Evolutionary conservation across 495 filamentous ascomycete genomes (phyloP).

Genomic region (Penicillium daleae): DNA sequence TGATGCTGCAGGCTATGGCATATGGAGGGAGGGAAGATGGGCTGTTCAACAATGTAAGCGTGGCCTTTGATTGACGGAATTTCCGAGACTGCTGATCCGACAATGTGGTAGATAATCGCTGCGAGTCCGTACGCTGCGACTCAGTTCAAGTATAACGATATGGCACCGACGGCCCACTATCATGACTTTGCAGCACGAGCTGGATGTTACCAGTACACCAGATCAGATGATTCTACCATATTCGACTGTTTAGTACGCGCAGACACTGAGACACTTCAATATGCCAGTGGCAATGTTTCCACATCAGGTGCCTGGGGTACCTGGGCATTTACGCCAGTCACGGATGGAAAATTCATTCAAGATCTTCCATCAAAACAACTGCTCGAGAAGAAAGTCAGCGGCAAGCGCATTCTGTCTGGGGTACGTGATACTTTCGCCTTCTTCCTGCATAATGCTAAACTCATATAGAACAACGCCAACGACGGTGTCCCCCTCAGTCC

Average conservation of each 20-base stretch:
- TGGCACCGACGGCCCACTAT: background rate
- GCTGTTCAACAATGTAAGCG: background rate
- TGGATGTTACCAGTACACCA: background rate
- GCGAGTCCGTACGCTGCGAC: background rate
- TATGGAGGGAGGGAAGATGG: background rate
- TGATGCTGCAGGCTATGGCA: background rate
- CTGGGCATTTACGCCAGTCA: background rate
- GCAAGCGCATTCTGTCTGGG: background rate
- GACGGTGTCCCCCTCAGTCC: background rate
- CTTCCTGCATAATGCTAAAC: too few species aligned
- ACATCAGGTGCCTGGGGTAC: background rate
- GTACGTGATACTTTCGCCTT: too few species aligned
- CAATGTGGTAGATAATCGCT: background rate
- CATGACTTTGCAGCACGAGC: background rate
- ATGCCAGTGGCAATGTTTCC: background rate
- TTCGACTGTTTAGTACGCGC: background rate
- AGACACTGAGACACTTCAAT: background rate
- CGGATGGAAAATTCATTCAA: background rate
- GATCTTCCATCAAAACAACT: background rate
- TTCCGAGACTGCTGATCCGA: background rate
- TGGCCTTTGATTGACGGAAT: background rate
- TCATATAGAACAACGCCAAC: background rate
- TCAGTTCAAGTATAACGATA: background rate
- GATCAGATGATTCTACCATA: background rate
- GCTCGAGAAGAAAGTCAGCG: background rate